Conservation (phyloP, 2,329 filamentous ascomycete species). For the Dactylellina leptospora region DNA sequence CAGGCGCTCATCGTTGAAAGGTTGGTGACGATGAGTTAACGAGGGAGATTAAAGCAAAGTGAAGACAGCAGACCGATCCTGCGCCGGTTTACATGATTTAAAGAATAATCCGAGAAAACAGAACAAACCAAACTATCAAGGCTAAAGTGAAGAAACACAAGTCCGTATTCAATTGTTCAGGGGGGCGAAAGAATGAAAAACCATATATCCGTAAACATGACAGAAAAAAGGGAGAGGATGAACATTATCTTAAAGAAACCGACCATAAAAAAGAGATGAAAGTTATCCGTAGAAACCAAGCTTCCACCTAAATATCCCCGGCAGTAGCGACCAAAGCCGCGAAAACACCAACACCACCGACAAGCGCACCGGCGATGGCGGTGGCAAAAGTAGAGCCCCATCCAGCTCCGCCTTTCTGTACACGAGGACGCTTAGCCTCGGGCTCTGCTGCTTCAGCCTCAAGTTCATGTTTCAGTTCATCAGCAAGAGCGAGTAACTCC, state of each 20-base stretch:
- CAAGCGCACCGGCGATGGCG: conserved; percentile 60
- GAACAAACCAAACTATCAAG: conserved; percentile 9
- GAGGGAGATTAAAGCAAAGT: not conserved
- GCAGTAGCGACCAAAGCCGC: conserved; percentile 60
- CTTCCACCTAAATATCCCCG: conserved; percentile 55
- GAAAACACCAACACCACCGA: conserved; percentile 60
- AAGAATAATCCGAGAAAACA: not conserved
- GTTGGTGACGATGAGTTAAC: not conserved
- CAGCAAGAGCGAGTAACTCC: conserved; percentile 11
- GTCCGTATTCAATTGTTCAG: not conserved
- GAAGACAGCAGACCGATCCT: conserved; percentile 41
- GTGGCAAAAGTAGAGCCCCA: conserved; percentile 56
- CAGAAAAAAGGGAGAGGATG: conserved; percentile 10
- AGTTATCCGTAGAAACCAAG: no score
- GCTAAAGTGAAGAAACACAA: conserved; percentile 11
- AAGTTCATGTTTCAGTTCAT: conserved; percentile 24
- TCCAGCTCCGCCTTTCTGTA: conserved; percentile 32
- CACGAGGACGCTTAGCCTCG: conserved; percentile 54
- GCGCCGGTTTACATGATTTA: conserved; percentile 53
- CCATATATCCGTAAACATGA: conserved; percentile 1
- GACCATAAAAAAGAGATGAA: no score
- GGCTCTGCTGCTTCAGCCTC: conserved; percentile 24
- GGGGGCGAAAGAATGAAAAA: conserved; percentile 18
- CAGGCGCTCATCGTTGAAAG: no score
- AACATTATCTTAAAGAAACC: no score